Conservation (phyloP, 2,329 filamentous ascomycete species). For the Alternaria gaisen region DNA sequence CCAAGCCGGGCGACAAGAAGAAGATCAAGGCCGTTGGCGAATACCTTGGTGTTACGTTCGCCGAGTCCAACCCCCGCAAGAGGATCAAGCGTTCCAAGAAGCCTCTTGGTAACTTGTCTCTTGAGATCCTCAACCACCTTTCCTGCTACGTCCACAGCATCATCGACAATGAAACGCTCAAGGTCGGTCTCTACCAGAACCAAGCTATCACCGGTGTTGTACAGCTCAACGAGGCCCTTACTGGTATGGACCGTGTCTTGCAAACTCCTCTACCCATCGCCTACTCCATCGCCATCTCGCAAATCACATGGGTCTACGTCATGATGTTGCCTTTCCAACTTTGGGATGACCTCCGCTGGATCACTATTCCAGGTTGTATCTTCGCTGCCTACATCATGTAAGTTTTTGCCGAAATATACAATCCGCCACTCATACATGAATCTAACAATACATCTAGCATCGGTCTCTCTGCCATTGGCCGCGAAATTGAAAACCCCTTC, state of each 20-base stretch:
- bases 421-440: not conserved
- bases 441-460: conserved; percentile 53
- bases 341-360: conserved; percentile 68
- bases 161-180: conserved; percentile 64
- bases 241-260: conserved; percentile 78
- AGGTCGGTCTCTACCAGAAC: conserved; percentile 67
- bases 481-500: conserved; percentile 87
- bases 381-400: conserved; percentile 78
- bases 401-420: not conserved
- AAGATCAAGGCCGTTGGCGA: conserved; percentile 71
- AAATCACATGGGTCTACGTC: conserved; percentile 88
- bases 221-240: conserved; percentile 75
- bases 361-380: conserved; percentile 80
- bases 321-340: conserved; percentile 84
- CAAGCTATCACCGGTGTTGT: conserved; percentile 66
- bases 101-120: conserved; percentile 82
- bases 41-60: conserved; percentile 79
- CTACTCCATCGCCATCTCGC: conserved; percentile 83
- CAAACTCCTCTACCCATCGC: conserved; percentile 84
- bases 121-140: conserved; percentile 81
- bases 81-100: conserved; percentile 75
- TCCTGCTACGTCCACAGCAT: conserved; percentile 71
- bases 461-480: conserved; percentile 77
- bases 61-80: conserved; percentile 80
- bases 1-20: conserved; percentile 37